phyloP scores from a whole-genome alignment of 352 stramenopile species.

The Globisporangium nodosum region DNA sequence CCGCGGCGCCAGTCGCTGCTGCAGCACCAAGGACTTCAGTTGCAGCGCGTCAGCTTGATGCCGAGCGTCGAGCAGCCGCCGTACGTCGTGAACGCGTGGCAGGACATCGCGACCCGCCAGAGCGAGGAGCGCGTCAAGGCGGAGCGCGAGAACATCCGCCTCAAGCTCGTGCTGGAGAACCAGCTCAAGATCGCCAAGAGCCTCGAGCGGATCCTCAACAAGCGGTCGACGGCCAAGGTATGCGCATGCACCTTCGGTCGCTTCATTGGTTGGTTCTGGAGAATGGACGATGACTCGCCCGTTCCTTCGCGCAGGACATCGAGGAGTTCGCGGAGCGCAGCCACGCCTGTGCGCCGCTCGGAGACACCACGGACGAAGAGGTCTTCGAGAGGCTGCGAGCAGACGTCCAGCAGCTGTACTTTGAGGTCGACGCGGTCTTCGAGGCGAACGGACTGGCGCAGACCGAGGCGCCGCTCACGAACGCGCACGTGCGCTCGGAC shows the following conservation, averaged over 20 bases:
- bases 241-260: too few relatives aligned
- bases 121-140: conserved; percentile 30
- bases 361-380: background rate
- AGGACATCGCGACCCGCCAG: conserved; percentile 3
- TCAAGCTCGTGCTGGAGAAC: conserved; percentile 46
- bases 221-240: conserved; percentile 8
- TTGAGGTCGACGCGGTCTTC: conserved; percentile 1
- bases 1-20: too few relatives aligned
- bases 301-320: background rate
- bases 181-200: conserved; percentile 60
- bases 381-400: background rate
- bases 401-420: background rate
- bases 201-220: conserved; percentile 33
- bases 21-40: too few relatives aligned
- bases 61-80: too few relatives aligned
- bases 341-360: background rate
- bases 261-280: too few relatives aligned
- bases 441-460: conserved; percentile 2
- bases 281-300: too few relatives aligned
- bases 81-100: background rate
- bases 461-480: background rate
- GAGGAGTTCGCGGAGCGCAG: background rate
- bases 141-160: conserved; percentile 48
- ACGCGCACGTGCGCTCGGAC: background rate
- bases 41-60: background rate